Evolutionary conservation across 2,329 filamentous ascomycete genomes (phyloP), one percentile per base, ranked within the genome.

Genomic region (Pestalotiopsis sp.): DNA sequence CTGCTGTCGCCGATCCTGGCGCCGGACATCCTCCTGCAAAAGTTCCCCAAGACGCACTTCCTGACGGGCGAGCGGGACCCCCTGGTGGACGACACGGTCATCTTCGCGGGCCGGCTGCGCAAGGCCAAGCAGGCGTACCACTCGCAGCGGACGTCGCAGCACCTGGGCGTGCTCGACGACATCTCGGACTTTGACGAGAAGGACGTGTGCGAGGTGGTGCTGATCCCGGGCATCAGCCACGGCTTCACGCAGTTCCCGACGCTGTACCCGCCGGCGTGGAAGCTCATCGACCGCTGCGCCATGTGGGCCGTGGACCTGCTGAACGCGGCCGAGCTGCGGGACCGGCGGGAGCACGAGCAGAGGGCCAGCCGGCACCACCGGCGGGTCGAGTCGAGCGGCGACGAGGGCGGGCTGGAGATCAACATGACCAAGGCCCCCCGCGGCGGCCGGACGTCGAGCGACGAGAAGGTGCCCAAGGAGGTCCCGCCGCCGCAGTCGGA

Each of bases 31-130:
- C 84, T 98, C 0, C 87, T 99, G 0, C 89, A 91, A 14, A 87
- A 88, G n/a, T 98, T 99, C 73, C 96, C 96, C 1, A 97, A 97
- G 78, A 96, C 93, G 0, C 97, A 95, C 79, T 94, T 99, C 75
- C 84, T 98, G 66, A 98, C 96, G 0, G 96, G 96, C 64, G 96
- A 99, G 82, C 91, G 95, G 38, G 96, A 99, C 77, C 96, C 96
- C 0, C 83, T 99, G 0, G 96, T 98, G 0, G 96, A 99, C 77
- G 96, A 99, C 78, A 99, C 96, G 0, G 94, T 98, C 62, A 95
- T 99, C 70, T 98, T 99, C 76, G 95, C 96, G 0, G 96, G 95
- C 0, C 86, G 95, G 0, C 80, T 99, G n/a, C 87, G 94, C 6
- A 90, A 95, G 70, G 93, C 94, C 1, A 97, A 91, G 76, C 87